phyloP scores from a whole-genome alignment of 345 rosid species.

The Arabidopsis arenosa region DNA sequence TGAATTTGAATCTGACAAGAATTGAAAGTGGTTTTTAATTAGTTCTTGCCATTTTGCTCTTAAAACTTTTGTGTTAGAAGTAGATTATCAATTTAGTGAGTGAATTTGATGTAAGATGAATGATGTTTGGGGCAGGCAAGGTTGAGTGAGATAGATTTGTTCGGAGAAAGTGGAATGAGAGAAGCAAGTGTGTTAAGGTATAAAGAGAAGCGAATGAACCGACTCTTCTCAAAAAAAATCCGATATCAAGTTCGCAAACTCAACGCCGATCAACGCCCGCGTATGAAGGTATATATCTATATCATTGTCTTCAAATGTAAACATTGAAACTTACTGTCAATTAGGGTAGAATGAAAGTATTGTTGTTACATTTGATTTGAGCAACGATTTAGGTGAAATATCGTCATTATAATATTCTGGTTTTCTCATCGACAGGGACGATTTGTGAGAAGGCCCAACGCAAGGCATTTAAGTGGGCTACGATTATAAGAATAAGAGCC shows the following conservation, averaged over 20 bases:
- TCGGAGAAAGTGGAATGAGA: conserved; percentile 63
- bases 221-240: conserved; percentile 83
- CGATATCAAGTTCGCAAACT: conserved; percentile 83
- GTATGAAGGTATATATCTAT: conserved; percentile 62
- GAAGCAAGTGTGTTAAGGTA: conserved; percentile 83
- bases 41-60: neutral
- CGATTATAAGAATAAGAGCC: neutral
- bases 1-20: neutral
- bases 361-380: conserved; percentile 7
- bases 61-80: neutral
- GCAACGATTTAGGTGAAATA: neutral
- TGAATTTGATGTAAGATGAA: neutral
- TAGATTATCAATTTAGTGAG: neutral
- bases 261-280: conserved; percentile 83
- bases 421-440: conserved; percentile 38
- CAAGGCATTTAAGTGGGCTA: conserved; percentile 26
- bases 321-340: neutral
- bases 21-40: neutral
- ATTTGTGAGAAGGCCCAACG: conserved; percentile 35
- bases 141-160: conserved; percentile 73
- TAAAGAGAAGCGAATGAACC: conserved; percentile 77
- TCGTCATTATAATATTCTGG: neutral
- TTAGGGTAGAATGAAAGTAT: neutral
- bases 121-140: conserved; percentile 57
- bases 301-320: neutral